phyloP scores from a whole-genome alignment of 768 basidiomycete genomes.

The Termitomyces sp. region DNA sequence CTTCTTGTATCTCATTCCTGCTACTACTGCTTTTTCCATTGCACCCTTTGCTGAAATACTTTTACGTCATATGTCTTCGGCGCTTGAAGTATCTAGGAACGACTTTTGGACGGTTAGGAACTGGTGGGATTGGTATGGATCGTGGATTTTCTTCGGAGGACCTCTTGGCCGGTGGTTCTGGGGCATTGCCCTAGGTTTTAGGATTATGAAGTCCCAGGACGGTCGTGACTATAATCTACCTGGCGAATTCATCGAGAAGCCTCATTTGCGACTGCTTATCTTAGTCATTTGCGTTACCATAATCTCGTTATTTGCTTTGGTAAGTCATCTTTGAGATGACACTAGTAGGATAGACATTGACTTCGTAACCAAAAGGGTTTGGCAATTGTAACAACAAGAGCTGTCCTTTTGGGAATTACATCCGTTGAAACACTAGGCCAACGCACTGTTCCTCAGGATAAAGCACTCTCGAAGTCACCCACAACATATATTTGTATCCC shows the following conservation, averaged over 20 bases:
- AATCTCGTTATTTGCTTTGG: conserved; percentile 31
- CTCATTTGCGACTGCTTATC: conserved; percentile 26
- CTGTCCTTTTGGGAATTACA: conserved; percentile 27
- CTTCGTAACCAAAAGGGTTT: conserved; percentile 18
- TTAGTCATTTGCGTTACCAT: conserved; percentile 19
- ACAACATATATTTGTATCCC: conserved; percentile 22
- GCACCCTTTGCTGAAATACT: conserved; percentile 23
- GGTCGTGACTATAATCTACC: conserved; percentile 11
- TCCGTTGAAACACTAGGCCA: conserved; percentile 21
- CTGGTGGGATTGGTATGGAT: conserved; percentile 40
- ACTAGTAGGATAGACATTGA: neutral
- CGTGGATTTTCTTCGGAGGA: conserved; percentile 38
- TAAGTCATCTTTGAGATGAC: conserved; percentile 13
- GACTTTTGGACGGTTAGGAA: conserved; percentile 22
- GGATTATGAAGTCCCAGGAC: conserved; percentile 17
- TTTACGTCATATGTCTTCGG: conserved; percentile 20
- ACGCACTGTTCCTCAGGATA: conserved; percentile 7
- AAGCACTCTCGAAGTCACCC: neutral
- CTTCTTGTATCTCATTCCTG: conserved; percentile 26
- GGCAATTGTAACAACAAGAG: conserved; percentile 18
- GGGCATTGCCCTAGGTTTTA: conserved; percentile 30
- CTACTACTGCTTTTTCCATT: conserved; percentile 21
- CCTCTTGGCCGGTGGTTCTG: conserved; percentile 36
- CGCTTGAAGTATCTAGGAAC: conserved; percentile 21
- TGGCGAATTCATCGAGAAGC: conserved; percentile 28